Conservation (phyloP, 179 eudicot species). For the Silene vulgaris region DNA sequence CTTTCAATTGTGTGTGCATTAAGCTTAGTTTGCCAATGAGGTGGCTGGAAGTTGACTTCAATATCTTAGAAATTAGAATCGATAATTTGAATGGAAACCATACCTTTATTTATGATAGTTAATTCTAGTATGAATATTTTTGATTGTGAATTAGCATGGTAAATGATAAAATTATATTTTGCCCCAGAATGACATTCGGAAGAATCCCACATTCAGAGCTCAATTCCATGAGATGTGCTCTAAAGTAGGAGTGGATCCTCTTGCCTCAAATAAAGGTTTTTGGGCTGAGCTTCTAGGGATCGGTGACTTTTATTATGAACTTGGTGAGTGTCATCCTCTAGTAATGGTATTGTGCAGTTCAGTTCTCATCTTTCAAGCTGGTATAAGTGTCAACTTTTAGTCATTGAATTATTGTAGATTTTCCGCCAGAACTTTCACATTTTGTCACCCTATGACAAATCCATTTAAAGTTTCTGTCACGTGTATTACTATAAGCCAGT, state of each 20-base stretch:
- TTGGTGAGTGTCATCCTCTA: slow-evolving; percentile 54
- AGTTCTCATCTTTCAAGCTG: neutral
- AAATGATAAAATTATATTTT: slow-evolving; percentile 3
- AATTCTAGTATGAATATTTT: neutral
- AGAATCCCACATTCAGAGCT: slow-evolving; percentile 89
- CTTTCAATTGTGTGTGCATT: slow-evolving; percentile 4
- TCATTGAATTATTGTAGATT: neutral
- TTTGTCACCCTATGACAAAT: neutral
- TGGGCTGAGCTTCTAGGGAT: slow-evolving; percentile 98
- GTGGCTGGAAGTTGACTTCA: neutral
- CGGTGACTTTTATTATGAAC: slow-evolving; percentile 77
- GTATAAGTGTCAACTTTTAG: neutral
- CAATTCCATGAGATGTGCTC: slow-evolving; percentile 99
- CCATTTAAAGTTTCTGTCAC: neutral
- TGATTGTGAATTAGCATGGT: neutral
- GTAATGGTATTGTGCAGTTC: slow-evolving; percentile 10
- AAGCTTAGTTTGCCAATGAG: slow-evolving; percentile 3
- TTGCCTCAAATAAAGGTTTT: slow-evolving; percentile 98
- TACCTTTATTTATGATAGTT: neutral
- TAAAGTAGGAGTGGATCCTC: slow-evolving; percentile 96
- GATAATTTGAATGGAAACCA: neutral
- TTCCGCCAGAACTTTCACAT: neutral
- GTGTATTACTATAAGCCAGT: neutral
- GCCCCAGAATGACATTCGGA: slow-evolving; percentile 90
- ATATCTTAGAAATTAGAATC: neutral